These are phyloP conservation scores for Monilinia laxa DNA, from an alignment of 2,329 filamentous ascomycete genomes.

Conservation along the genomic window DNA sequence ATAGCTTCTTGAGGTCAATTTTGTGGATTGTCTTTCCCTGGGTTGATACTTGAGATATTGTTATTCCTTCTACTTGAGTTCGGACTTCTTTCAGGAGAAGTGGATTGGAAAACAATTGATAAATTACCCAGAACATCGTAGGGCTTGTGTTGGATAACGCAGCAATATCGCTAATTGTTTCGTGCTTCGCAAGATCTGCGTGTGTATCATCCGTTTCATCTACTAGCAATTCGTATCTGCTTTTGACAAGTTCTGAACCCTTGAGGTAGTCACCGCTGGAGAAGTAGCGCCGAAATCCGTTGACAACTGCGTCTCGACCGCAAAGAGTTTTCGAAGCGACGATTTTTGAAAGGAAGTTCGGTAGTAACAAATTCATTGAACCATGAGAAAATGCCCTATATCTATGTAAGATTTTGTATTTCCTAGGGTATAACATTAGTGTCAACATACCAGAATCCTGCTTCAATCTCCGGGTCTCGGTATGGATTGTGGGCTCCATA, in stretches of 20 bases:
- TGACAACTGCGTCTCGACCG: conserved; percentile 6
- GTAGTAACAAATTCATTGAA: conserved; percentile 10
- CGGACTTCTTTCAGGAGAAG: conserved; percentile 1
- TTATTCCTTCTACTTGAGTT: conserved; percentile 6
- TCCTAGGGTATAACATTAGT: too few relatives aligned
- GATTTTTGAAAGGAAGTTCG: background rate
- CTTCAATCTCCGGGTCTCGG: conserved; percentile 14
- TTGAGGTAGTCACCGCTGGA: background rate
- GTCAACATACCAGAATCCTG: conserved; percentile 18
- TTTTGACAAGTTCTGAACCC: conserved; percentile 9
- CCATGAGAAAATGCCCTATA: conserved; percentile 14
- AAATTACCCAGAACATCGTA: conserved; percentile 15
- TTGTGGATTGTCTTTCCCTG: background rate
- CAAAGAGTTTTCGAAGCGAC: conserved; percentile 2
- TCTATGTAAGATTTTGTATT: background rate
- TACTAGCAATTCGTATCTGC: background rate
- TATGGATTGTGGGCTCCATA: conserved; percentile 17
- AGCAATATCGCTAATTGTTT: conserved; percentile 9
- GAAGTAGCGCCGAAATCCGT: conserved; percentile 7
- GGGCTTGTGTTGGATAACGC: conserved; percentile 13
- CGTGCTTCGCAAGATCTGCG: conserved; percentile 11
- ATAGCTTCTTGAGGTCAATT: conserved; percentile 10
- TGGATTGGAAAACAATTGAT: conserved; percentile 9
- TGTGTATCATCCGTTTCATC: background rate
- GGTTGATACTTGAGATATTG: background rate